These are phyloP conservation scores for Selaginella moellendorffii DNA, from an alignment of 75 land plant species.

Conservation along the genomic window DNA sequence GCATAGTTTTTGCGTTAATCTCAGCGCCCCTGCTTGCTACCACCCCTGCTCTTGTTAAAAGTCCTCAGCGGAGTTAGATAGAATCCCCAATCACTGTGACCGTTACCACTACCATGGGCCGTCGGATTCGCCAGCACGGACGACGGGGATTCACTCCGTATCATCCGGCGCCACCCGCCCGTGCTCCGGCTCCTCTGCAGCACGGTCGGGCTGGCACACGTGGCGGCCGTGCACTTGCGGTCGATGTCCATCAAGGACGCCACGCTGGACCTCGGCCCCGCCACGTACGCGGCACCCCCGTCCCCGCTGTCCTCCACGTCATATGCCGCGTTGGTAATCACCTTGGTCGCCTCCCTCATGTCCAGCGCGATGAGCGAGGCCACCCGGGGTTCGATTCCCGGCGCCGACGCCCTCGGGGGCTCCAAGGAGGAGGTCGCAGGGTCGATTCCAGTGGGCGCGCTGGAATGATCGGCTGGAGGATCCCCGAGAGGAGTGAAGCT, in stretches of 20 bases:
- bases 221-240: neutral
- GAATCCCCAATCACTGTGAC: neutral
- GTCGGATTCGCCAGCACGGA: neutral
- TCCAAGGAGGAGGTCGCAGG: neutral
- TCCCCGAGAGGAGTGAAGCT: neutral
- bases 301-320: too few species aligned
- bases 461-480: too few species aligned
- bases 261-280: too few species aligned
- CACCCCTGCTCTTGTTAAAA: neutral
- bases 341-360: neutral
- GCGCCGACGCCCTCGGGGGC: neutral
- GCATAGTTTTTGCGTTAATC: too few species aligned
- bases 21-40: too few species aligned
- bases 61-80: neutral
- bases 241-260: neutral
- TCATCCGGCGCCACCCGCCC: neutral
- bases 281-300: too few species aligned
- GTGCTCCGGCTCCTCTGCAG: neutral
- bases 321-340: neutral
- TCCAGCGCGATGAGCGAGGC: neutral
- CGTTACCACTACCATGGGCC: too few species aligned
- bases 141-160: neutral
- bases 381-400: neutral
- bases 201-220: neutral
- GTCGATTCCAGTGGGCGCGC: neutral